A percentile compares a stretch with the other conserved stretches of the same genome.
Evolutionary conservation across 306 rosid species (phyloP).

Genomic region (Vicia faba): DNA sequence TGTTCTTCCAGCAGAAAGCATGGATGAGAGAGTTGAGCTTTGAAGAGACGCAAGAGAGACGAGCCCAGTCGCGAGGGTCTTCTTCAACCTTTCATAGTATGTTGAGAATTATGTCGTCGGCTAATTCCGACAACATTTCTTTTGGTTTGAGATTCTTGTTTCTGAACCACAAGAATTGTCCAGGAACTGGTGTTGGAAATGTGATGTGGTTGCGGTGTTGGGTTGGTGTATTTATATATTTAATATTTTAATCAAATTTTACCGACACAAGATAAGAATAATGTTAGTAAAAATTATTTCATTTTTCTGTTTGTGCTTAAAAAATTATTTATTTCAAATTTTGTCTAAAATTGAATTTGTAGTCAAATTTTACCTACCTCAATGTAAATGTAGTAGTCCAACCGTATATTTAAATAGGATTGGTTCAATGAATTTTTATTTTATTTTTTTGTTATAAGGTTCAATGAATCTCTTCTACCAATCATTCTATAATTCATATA

Average conservation of each 20-base stretch:
- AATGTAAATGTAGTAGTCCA: neutral
- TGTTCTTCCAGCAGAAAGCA: conserved; percentile 62
- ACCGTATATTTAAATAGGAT: too few species aligned
- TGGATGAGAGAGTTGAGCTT: conserved; percentile 63
- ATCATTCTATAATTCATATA: neutral
- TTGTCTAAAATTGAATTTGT: too few species aligned
- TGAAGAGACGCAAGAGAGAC: conserved; percentile 75
- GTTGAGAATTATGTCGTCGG: conserved; percentile 70
- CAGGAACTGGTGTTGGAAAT: too few species aligned
- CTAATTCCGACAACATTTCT: conserved; percentile 52
- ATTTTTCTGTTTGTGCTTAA: neutral
- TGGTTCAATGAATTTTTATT: too few species aligned
- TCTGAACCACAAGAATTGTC: too few species aligned
- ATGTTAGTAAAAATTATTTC: too few species aligned
- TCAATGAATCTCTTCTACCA: neutral
- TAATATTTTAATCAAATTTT: too few species aligned
- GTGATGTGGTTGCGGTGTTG: conserved; percentile 14
- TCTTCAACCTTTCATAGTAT: conserved; percentile 68
- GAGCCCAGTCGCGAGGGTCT: conserved; percentile 87
- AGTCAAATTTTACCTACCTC: neutral
- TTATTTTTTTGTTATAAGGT: neutral
- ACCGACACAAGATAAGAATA: too few species aligned
- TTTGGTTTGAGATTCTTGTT: conserved; percentile 23
- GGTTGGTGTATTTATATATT: too few species aligned
- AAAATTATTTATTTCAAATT: too few species aligned